Evolutionary conservation across 2,329 filamentous ascomycete genomes (phyloP), one percentile per base, ranked within the genome.

Genomic region (Dothistroma septosporum): DNA sequence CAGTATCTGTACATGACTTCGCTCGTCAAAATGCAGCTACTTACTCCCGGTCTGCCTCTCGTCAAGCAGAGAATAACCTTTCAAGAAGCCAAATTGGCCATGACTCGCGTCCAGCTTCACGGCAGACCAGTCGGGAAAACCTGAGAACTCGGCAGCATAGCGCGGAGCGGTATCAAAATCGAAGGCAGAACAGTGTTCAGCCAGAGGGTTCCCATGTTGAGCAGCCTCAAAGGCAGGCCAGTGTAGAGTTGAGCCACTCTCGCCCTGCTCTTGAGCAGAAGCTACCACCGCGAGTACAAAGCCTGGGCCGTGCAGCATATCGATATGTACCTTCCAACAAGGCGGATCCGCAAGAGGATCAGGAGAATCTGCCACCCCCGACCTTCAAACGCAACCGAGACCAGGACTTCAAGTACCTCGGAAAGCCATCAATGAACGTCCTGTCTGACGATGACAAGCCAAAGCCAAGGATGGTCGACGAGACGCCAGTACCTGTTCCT

Each of bases 311-410:
- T 35, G 75, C 74, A 57, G 75, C 77, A 54, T 78, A 81, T 55
- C 81, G 83, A n/a, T 79, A 82, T 58, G 68, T 66, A 32, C 61
- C 69, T 10, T 63, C 71, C 37, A 82, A 84, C 19, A 79, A 83
- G 55, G 72, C 90, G 52, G 85, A 87, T 19, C 83, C 87, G 1
- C 77, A 78, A 3, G 82, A 88, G 63, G 91, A 96, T 68, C 91
- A 96, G 73, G 92, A 97, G 74, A 97, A 97, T 72, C 86, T 94
- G 62, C 82, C 85, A 3, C 87, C 87, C 2, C 84, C 87, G 28
- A 88, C 85, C 0, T 88, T 90, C 74, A 88, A 84, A 72, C 83
- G 76, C 69, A 75, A 81, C 46, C 89, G 87, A 69, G 78, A 84
- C 1, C 77, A 83, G 11, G 78, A 79, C 11, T 80, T 83, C 58